Evolutionary conservation across 257 asterid species (phyloP).

Genomic region (Euphrasia confusa): DNA sequence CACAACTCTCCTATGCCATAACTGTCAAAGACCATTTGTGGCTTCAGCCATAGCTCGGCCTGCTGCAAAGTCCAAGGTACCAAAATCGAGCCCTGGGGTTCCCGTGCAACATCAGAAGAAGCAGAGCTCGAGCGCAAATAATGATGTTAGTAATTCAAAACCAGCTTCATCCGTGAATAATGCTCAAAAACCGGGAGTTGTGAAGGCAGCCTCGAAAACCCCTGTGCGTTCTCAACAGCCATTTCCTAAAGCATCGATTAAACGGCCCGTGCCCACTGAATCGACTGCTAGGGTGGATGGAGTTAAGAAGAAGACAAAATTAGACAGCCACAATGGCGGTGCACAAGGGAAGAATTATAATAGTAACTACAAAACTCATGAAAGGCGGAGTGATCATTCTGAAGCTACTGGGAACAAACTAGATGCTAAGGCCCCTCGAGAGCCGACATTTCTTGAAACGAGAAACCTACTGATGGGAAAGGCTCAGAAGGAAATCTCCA

Average conservation of each 20-base stretch:
- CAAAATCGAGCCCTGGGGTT: slow-evolving; percentile 29
- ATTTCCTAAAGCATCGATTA: slow-evolving; percentile 36
- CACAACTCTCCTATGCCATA: slow-evolving; percentile 51
- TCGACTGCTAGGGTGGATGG: slow-evolving; percentile 30
- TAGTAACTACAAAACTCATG: too few species aligned
- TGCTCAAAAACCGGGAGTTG: slow-evolving; percentile 37
- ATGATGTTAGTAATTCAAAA: neutral
- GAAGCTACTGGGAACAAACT: neutral
- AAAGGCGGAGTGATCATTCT: neutral
- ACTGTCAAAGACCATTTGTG: slow-evolving; percentile 39
- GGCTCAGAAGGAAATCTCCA: slow-evolving; percentile 42
- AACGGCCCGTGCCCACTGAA: slow-evolving; percentile 44
- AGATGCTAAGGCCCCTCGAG: neutral
- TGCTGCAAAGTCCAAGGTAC: slow-evolving; percentile 28
- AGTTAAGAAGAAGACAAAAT: slow-evolving; percentile 45
- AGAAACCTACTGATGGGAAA: slow-evolving; percentile 42
- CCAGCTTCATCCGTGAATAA: slow-evolving; percentile 26
- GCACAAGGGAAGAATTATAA: slow-evolving; percentile 28
- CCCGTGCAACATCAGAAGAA: slow-evolving; percentile 20
- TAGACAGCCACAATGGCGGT: slow-evolving; percentile 30
- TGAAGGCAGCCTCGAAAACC: slow-evolving; percentile 32
- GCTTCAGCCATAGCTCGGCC: slow-evolving; percentile 54
- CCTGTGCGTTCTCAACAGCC: slow-evolving; percentile 17
- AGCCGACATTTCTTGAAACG: neutral
- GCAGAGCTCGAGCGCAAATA: slow-evolving; percentile 20